Conservation (phyloP, 1,284 basidiomycete species). For the Hemileia vastatrix region DNA sequence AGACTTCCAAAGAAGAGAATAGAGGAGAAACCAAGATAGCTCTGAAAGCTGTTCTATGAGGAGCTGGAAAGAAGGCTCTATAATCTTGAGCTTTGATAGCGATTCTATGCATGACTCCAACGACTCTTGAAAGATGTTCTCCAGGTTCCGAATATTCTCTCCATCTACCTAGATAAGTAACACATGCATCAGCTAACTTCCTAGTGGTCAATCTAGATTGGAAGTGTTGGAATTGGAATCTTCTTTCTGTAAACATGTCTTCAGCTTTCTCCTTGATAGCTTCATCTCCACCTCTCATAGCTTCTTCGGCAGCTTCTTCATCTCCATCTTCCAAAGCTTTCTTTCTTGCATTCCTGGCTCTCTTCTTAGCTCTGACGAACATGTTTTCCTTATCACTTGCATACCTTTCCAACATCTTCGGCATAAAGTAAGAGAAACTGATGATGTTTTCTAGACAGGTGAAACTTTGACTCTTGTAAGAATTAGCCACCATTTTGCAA, state of each 20-base stretch:
- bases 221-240: conserved; percentile 38
- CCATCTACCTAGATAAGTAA: conserved; percentile 37
- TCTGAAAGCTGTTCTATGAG: conserved; percentile 27
- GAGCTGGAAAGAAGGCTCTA: conserved; percentile 32
- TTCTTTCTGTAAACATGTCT: conserved; percentile 32
- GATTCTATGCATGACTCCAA: conserved; percentile 37
- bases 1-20: neutral
- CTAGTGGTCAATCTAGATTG: conserved; percentile 36
- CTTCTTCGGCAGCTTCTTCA: conserved; percentile 24
- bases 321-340: conserved; percentile 15
- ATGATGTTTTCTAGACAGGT: conserved; percentile 36
- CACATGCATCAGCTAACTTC: conserved; percentile 34
- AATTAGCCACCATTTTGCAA: conserved; percentile 31
- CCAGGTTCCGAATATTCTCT: conserved; percentile 30
- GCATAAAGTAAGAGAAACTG: conserved; percentile 37
- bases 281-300: conserved; percentile 29
- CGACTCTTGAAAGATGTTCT: conserved; percentile 35
- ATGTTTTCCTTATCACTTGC: conserved; percentile 36
- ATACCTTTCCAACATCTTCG: conserved; percentile 39
- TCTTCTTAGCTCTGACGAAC: conserved; percentile 35
- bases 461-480: conserved; percentile 39
- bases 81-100: conserved; percentile 35
- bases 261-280: conserved; percentile 30
- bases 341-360: conserved; percentile 28
- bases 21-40: conserved; percentile 21